Percentiles rank a stretch among this genome's conserved stretches.
Conservation (phyloP, 2,329 filamentous ascomycete genomes). For the Mariannaea sp. region DNA sequence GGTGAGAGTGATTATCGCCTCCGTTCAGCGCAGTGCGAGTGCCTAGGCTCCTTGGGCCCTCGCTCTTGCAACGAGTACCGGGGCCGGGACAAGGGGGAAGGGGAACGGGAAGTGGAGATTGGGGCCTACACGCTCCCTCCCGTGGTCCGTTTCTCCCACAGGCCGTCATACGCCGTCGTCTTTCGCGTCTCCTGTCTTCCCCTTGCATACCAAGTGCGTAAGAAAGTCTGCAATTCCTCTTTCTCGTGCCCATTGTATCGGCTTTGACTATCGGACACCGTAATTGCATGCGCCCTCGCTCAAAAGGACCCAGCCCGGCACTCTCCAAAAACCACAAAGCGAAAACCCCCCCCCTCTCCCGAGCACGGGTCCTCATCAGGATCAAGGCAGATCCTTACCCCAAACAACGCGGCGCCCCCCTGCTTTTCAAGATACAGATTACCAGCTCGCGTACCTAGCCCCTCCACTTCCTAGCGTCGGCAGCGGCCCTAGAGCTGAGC, state of each 20-base stretch:
- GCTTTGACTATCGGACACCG: neutral
- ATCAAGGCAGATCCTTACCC: neutral
- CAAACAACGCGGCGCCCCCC: neutral
- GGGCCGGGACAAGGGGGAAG: too few species aligned
- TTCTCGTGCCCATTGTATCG: neutral
- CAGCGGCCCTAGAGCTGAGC: too few species aligned
- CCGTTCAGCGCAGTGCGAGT: too few species aligned
- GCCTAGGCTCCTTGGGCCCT: too few species aligned
- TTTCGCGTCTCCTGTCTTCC: neutral
- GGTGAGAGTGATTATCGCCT: too few species aligned
- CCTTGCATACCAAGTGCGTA: neutral
- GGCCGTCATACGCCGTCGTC: neutral
- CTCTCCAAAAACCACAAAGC: neutral
- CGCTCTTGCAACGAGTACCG: neutral
- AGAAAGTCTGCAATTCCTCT: too few species aligned
- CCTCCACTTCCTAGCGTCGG: neutral
- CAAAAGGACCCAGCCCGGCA: neutral
- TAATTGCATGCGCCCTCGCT: neutral
- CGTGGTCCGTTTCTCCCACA: constrained; percentile 8
- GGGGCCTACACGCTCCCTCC: constrained; percentile 4
- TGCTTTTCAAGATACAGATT: too few species aligned
- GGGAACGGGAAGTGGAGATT: constrained; percentile 7
- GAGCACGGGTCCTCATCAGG: neutral
- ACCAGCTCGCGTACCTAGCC: neutral
- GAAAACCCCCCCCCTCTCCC: neutral